Percentiles rank a stretch among this genome's conserved stretches.
Conservation (phyloP, 257 asterid genomes). For the Lycium ferocissimum region DNA sequence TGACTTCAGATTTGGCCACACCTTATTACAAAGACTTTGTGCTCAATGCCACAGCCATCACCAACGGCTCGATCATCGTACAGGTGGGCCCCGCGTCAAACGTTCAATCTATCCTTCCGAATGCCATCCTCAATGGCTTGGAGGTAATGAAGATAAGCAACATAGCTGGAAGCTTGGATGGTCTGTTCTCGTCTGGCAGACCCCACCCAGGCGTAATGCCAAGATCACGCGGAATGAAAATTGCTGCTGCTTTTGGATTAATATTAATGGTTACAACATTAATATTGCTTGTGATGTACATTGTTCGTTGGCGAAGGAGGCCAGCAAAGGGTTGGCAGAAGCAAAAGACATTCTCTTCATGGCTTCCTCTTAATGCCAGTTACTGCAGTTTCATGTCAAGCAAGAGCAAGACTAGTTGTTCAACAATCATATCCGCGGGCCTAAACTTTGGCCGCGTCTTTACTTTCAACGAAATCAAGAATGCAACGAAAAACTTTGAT, state of each 20-base stretch:
- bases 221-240: constrained; percentile 43
- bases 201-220: constrained; percentile 32
- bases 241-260: constrained; percentile 58
- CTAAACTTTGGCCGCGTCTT: constrained; percentile 68
- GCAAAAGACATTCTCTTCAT: constrained; percentile 81
- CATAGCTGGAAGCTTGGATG: constrained; percentile 81
- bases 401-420: constrained; percentile 66
- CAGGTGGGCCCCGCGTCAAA: constrained; percentile 79
- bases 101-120: constrained; percentile 54
- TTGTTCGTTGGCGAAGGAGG: constrained; percentile 44
- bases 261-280: constrained; percentile 50
- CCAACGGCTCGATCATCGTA: constrained; percentile 55
- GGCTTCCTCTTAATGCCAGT: constrained; percentile 81
- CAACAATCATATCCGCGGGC: constrained; percentile 61
- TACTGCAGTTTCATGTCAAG: constrained; percentile 77
- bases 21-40: constrained; percentile 85
- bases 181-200: constrained; percentile 64
- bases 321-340: constrained; percentile 63
- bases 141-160: constrained; percentile 95
- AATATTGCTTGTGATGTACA: constrained; percentile 41
- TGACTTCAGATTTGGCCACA: constrained; percentile 66
- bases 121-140: constrained; percentile 85
- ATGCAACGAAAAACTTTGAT: constrained; percentile 78
- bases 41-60: constrained; percentile 62
- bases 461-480: constrained; percentile 62